Evolutionary conservation across 768 basidiomycete genomes (phyloP), one percentile per base, ranked within the genome.

Genomic region (Macrolepiota fuliginosa): DNA sequence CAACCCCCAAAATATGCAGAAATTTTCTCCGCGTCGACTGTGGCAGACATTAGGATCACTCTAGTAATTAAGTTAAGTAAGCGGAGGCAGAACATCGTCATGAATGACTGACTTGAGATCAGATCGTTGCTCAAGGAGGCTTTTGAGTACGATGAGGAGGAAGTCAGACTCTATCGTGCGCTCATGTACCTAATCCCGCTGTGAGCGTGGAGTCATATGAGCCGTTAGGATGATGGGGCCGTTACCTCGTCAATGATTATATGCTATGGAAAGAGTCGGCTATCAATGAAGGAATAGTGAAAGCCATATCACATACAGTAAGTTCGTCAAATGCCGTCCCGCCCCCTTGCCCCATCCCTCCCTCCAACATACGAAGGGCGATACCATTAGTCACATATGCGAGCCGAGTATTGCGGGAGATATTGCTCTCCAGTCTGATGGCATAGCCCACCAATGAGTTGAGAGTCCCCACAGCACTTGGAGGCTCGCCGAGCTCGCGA

Each of bases 91-190:
- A 19, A 17, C 19, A 13, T 39, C 22, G 25, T 54, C 19, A 50
- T 35, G 49, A 40, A 37, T 39, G 6, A 71, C 79, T 62, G 65
- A 91, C 94, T 92, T 96, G n/a, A 99, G 78, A 67, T 96, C 88
- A 53, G 88, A 83, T 25, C 92, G 83, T 64, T 89, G 84, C 58
- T 81, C 74, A 55, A 97, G 73, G 36, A 98, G 76, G 15, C 91
- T 88, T 73, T 93, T 94, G 56, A 99, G 80, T 4, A 98, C 93
- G 65, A 98, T 94, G 35, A 99, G 79, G 35, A 99, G 82, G 76
- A 99, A 99, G 73, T 98, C 96, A 0, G 94, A 96, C 70, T 99
- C 96, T 66, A 99, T 97, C 6, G 89, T 93, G 22, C 96, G 88
- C 77, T 99, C 96, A 68, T 99, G 96, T 51, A 97, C 93, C 88